Percentiles rank a stretch among this genome's conserved stretches.
These are phyloP conservation scores for Sarocladiaceae sp. DNA, from an alignment of 2,329 filamentous ascomycete species.

Conservation along the genomic window DNA sequence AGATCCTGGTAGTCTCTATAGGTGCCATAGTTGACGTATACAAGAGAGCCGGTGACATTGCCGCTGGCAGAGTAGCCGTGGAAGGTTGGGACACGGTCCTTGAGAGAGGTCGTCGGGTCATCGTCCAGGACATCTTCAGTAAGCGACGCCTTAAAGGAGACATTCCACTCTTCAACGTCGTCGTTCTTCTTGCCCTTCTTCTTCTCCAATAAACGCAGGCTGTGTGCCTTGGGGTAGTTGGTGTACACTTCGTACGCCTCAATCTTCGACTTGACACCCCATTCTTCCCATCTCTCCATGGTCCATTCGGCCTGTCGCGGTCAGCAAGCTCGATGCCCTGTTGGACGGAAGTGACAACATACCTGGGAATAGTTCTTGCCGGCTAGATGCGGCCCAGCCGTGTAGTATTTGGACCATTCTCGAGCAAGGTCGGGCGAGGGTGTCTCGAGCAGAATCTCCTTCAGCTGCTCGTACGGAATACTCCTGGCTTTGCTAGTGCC, in stretches of 20 bases:
- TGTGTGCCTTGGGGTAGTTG: slow-evolving; percentile 71
- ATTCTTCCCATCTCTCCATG: slow-evolving; percentile 65
- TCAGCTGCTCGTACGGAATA: slow-evolving; percentile 45
- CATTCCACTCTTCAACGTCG: slow-evolving; percentile 42
- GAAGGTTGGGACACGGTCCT: slow-evolving; percentile 79
- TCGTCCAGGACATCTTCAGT: slow-evolving; percentile 82
- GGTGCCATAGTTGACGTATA: slow-evolving; percentile 90
- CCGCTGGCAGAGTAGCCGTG: slow-evolving; percentile 92
- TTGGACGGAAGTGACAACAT: slow-evolving; percentile 25
- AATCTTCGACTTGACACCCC: slow-evolving; percentile 62
- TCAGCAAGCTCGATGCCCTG: slow-evolving; percentile 10
- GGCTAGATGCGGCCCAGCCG: slow-evolving; percentile 69
- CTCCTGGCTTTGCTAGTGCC: slow-evolving; percentile 20
- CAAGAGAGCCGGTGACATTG: slow-evolving; percentile 82
- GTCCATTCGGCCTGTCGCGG: slow-evolving; percentile 63
- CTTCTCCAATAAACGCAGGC: slow-evolving; percentile 61
- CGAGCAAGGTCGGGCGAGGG: slow-evolving; percentile 53
- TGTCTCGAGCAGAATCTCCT: slow-evolving; percentile 52
- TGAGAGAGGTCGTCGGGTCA: slow-evolving; percentile 71
- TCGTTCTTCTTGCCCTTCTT: slow-evolving; percentile 26
- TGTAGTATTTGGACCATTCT: slow-evolving; percentile 77
- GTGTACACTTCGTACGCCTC: slow-evolving; percentile 74
- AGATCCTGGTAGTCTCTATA: slow-evolving; percentile 84
- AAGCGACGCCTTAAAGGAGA: slow-evolving; percentile 75
- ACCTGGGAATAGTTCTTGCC: slow-evolving; percentile 70